Base-by-base conservation (phyloP, 23 red algal species). In the Gracilaria gracilis region DNA sequence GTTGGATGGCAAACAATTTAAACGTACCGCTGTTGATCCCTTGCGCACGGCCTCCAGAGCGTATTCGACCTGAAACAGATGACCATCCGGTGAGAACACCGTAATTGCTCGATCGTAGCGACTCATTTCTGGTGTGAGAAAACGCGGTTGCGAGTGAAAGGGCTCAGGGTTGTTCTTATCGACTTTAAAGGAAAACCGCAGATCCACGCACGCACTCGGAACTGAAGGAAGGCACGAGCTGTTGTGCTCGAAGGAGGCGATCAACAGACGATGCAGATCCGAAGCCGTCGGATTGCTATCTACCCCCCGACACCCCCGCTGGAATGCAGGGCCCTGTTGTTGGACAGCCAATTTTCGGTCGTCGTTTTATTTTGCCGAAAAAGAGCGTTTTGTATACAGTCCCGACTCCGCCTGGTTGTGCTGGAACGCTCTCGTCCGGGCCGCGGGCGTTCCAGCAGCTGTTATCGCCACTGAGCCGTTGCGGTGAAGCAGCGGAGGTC, bases 31-130 rank as follows among this genome's bases (percentile, higher is more conserved):
- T 53, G 97, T 96, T 15, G 94, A 96, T 77, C 97, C 97, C 71
- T 99, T 99, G 21, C 94, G 83, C 38, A 99, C 97, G 28, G 97
- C 97, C 79, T 99, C 97, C 21, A 99, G 66, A 42, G 97, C 97
- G 82, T 99, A 99, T 84, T 99, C 97, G 31, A 99, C 97, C 90
- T 99, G 97, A 80, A 99, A 99, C n/a, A 99, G 80, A 88, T 99
- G 97, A 20, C 97, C 97, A 83, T 99, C 97, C 21, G 97, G 97
- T 0, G 97, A 99, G 83, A 99, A 99, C 4, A 99, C 97, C 0
- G 97, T 99, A 70, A 99, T 99, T 49, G 97, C 97, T 25, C 97
- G 94, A 76, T 99, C 97, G 85, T 99, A 99, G 39, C 89, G 89
- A 57, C 62, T 75, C 89, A 92, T 92, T 15, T 1, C 20, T 77